Conservation (phyloP, 2,329 filamentous ascomycete species). For the Hymenoscyphus fraxineus region DNA sequence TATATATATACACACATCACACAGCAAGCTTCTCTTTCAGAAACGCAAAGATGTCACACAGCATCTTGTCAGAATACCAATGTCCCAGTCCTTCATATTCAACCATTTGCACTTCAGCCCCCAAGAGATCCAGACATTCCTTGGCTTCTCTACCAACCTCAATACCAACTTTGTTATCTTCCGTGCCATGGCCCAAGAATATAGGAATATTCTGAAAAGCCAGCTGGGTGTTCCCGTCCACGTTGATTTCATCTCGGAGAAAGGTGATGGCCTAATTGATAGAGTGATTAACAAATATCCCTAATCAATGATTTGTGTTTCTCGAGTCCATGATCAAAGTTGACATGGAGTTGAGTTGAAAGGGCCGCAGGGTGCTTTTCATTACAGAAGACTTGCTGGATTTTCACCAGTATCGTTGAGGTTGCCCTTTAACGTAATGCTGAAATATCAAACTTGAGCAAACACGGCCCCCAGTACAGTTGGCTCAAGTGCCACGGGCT, state of each 20-base stretch:
- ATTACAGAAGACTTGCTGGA: background rate
- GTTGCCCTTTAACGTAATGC: background rate
- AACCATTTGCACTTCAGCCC: conserved; percentile 36
- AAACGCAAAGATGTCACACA: conserved; percentile 34
- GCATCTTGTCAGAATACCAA: conserved; percentile 43
- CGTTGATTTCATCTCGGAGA: conserved; percentile 21
- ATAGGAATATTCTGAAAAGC: conserved; percentile 36
- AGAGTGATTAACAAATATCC: background rate
- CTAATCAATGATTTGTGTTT: background rate
- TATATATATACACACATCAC: too few relatives aligned
- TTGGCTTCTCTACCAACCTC: conserved; percentile 37
- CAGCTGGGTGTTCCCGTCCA: conserved; percentile 7
- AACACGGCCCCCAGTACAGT: background rate
- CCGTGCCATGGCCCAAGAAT: conserved; percentile 46
- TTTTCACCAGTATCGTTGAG: too few relatives aligned
- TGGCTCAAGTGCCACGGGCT: background rate
- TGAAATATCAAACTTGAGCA: background rate
- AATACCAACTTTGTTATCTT: conserved; percentile 43
- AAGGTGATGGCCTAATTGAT: background rate
- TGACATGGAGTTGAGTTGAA: too few relatives aligned
- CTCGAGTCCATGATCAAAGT: background rate
- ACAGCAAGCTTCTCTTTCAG: background rate
- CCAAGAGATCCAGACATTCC: conserved; percentile 36
- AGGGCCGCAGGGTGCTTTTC: background rate
- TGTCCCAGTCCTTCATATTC: conserved; percentile 43